Conservation (phyloP, 768 basidiomycete species). For the Sarcomyxa edulis region DNA sequence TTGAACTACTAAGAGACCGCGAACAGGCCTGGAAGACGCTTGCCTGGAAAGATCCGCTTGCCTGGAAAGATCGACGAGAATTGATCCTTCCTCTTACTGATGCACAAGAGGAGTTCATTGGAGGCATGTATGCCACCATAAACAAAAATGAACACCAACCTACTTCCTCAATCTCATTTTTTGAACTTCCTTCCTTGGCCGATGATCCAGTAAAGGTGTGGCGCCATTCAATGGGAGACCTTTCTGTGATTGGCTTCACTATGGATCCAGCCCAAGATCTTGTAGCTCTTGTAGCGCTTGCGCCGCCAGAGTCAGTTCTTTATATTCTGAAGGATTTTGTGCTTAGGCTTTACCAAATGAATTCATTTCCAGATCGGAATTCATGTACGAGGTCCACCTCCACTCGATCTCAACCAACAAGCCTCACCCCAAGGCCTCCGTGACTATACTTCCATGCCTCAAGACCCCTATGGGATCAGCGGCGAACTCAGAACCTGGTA, state of each 20-base stretch:
- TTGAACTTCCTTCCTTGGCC: slow-evolving; percentile 38
- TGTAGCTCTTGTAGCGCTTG: slow-evolving; percentile 41
- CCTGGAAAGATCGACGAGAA: no score
- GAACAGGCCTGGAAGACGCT: slow-evolving; percentile 45
- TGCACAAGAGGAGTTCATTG: slow-evolving; percentile 45
- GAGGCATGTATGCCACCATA: slow-evolving; percentile 45
- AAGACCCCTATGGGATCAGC: slow-evolving; percentile 17
- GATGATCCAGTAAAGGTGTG: slow-evolving; percentile 26
- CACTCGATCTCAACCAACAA: slow-evolving; percentile 46
- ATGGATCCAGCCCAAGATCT: slow-evolving; percentile 55
- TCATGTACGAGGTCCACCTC: slow-evolving; percentile 44
- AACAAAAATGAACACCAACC: slow-evolving; percentile 35
- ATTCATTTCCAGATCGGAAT: slow-evolving; percentile 27
- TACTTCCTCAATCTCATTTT: slow-evolving; percentile 42
- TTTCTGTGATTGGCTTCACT: slow-evolving; percentile 48
- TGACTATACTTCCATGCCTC: slow-evolving; percentile 34
- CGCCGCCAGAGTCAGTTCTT: slow-evolving; percentile 33
- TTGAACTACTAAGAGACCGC: slow-evolving; percentile 32
- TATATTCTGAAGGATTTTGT: slow-evolving; percentile 4
- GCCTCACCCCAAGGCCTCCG: slow-evolving; percentile 39
- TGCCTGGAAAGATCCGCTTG: slow-evolving; percentile 31
- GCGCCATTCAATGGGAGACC: slow-evolving; percentile 37
- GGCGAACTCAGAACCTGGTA: slow-evolving; percentile 26
- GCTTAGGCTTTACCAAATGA: slow-evolving; percentile 3
- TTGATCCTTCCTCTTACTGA: slow-evolving; percentile 38